These are phyloP conservation scores for Fusarium sp. DNA, from an alignment of 2,329 filamentous ascomycete genomes.

Conservation along the genomic window DNA sequence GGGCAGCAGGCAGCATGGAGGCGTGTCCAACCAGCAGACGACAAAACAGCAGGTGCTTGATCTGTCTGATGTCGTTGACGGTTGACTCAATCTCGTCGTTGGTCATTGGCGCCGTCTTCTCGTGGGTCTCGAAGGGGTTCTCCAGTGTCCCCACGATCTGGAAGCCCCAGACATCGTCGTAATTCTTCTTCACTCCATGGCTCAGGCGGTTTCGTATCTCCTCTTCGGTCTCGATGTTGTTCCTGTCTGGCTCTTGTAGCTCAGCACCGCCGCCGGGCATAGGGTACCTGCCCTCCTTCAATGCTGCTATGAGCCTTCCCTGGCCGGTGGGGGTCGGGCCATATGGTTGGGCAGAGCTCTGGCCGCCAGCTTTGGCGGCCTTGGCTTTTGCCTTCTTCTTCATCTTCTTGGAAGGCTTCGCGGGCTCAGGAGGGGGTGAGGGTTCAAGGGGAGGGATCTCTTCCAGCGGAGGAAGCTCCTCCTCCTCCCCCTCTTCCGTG, in stretches of 20 bases:
- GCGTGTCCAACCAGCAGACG: conserved; percentile 44
- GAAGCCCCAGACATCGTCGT: conserved; percentile 25
- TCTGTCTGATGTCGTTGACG: conserved; percentile 42
- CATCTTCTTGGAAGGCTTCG: conserved; percentile 12
- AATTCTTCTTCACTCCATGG: conserved; percentile 44
- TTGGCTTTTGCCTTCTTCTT: conserved; percentile 39
- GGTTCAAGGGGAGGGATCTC: neutral
- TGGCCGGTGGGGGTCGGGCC: conserved; percentile 15
- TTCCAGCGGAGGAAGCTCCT: neutral
- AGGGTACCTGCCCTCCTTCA: conserved; percentile 5
- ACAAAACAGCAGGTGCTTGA: conserved; percentile 46
- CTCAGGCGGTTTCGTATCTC: conserved; percentile 45
- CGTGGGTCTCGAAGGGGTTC: conserved; percentile 41
- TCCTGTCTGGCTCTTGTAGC: conserved; percentile 40
- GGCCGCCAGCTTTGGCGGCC: neutral
- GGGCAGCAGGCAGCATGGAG: conserved; percentile 42
- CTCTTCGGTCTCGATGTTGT: conserved; percentile 44
- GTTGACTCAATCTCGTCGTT: conserved; percentile 40
- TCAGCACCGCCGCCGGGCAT: neutral
- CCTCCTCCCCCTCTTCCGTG: neutral
- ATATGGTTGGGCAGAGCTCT: neutral
- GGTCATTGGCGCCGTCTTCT: conserved; percentile 43
- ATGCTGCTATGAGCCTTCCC: conserved; percentile 27
- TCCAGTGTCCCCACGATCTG: conserved; percentile 43
- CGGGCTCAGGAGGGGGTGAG: neutral